These are phyloP conservation scores for Conoideocrella luteorostrata DNA, from an alignment of 2,329 filamentous ascomycete genomes.

Conservation along the genomic window DNA sequence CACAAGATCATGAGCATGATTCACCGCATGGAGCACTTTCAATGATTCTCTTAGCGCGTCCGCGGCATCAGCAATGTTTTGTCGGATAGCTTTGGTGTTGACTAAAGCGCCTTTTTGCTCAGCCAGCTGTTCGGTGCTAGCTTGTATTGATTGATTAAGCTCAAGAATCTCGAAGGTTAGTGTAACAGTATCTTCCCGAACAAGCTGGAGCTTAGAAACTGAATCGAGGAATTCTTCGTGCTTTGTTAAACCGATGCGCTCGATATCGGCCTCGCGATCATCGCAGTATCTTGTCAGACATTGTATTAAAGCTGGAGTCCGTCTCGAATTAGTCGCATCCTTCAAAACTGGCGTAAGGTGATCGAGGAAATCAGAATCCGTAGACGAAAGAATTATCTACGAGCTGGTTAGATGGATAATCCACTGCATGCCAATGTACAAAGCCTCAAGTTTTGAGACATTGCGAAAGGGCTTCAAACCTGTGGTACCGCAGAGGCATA, in stretches of 20 bases:
- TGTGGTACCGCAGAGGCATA: conserved; percentile 41
- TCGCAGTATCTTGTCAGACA: conserved; percentile 67
- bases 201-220: conserved; percentile 86
- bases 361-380: conserved; percentile 90
- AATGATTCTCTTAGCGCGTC: conserved; percentile 85
- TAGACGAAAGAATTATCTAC: conserved; percentile 86
- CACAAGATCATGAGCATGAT: conserved; percentile 87
- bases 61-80: conserved; percentile 92
- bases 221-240: conserved; percentile 95
- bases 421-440: too few relatives aligned
- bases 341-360: conserved; percentile 91
- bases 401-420: conserved; percentile 6
- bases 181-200: conserved; percentile 82
- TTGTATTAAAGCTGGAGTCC: conserved; percentile 67
- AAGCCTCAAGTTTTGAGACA: background rate
- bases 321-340: conserved; percentile 73
- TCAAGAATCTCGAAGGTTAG: conserved; percentile 87
- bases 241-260: conserved; percentile 88
- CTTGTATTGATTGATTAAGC: conserved; percentile 90
- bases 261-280: conserved; percentile 85
- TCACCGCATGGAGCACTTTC: conserved; percentile 85
- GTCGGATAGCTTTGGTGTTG: conserved; percentile 82
- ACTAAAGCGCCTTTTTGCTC: conserved; percentile 92
- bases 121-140: conserved; percentile 87
- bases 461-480: conserved; percentile 21